Percentiles rank a stretch among this genome's conserved stretches.
These are phyloP conservation scores for Cryptosporidium baileyi DNA, from an alignment of 169 alveolate species.

Conservation along the genomic window DNA sequence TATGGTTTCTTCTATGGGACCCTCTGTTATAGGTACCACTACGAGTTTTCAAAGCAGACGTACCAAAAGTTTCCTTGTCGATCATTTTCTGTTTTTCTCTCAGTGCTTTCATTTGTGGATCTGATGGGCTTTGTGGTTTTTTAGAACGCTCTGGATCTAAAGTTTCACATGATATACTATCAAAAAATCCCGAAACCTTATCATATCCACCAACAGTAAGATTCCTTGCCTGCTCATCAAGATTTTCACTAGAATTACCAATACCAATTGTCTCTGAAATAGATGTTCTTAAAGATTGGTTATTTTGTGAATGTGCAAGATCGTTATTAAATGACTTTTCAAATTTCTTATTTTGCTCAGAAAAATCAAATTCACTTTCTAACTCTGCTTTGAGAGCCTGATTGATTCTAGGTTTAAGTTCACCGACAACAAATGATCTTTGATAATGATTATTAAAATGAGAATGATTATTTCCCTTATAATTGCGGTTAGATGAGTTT, in stretches of 20 bases:
- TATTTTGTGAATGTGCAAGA: not conserved
- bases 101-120: constrained; percentile 41
- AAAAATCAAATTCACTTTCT: constrained; percentile 64
- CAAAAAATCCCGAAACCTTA: constrained; percentile 61
- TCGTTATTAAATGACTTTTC: constrained; percentile 22
- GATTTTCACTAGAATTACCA: not conserved
- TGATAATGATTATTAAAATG: constrained; percentile 4
- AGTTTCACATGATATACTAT: constrained; percentile 64
- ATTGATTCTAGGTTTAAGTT: constrained; percentile 49
- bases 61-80: constrained; percentile 62
- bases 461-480: constrained; percentile 6
- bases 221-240: not conserved
- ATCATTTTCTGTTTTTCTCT: constrained; percentile 49
- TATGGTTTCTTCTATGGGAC: not conserved
- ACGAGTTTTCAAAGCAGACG: constrained; percentile 34
- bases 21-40: constrained; percentile 23
- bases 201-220: constrained; percentile 53
- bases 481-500: not conserved
- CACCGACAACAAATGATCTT: constrained; percentile 61
- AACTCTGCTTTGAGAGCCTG: constrained; percentile 70
- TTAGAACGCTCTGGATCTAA: constrained; percentile 54
- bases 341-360: constrained; percentile 64
- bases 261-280: not conserved
- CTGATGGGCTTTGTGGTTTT: constrained; percentile 6
- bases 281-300: not conserved